phyloP scores from a whole-genome alignment of 2,329 filamentous ascomycete species.

The Zymoseptoria brevis region DNA sequence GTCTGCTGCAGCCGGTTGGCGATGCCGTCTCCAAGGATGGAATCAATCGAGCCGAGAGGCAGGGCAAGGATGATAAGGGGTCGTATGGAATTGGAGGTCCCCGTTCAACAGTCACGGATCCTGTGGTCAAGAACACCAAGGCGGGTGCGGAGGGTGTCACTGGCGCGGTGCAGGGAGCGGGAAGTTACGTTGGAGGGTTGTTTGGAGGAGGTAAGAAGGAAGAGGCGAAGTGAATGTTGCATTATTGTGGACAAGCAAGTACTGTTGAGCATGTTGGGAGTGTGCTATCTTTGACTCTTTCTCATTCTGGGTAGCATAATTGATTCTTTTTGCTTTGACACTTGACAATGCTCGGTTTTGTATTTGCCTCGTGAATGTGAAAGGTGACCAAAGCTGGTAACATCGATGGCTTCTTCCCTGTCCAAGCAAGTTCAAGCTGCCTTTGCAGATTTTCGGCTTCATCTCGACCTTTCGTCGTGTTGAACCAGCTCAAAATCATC shows the following conservation, averaged over 20 bases:
- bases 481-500: background rate
- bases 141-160: constrained; percentile 20
- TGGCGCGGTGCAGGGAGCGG: constrained; percentile 21
- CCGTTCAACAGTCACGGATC: constrained; percentile 29
- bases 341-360: too few relatives aligned
- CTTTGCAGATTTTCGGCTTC: background rate
- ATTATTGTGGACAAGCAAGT: background rate
- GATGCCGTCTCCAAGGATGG: constrained; percentile 57
- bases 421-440: too few relatives aligned
- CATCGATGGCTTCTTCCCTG: too few relatives aligned
- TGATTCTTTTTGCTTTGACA: background rate
- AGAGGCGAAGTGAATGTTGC: constrained; percentile 6
- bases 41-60: constrained; percentile 56
- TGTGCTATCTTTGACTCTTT: background rate
- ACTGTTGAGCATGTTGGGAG: background rate
- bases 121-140: constrained; percentile 23
- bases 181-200: constrained; percentile 27
- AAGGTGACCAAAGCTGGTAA: too few relatives aligned
- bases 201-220: constrained; percentile 28
- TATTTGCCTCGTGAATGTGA: too few relatives aligned
- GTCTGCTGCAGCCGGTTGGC: constrained; percentile 56
- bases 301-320: background rate
- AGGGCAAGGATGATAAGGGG: constrained; percentile 56
- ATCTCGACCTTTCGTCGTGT: background rate
- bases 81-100: constrained; percentile 34